Base-by-base conservation (phyloP, 2,329 filamentous ascomycete genomes). In the Talaromyces sp. region DNA sequence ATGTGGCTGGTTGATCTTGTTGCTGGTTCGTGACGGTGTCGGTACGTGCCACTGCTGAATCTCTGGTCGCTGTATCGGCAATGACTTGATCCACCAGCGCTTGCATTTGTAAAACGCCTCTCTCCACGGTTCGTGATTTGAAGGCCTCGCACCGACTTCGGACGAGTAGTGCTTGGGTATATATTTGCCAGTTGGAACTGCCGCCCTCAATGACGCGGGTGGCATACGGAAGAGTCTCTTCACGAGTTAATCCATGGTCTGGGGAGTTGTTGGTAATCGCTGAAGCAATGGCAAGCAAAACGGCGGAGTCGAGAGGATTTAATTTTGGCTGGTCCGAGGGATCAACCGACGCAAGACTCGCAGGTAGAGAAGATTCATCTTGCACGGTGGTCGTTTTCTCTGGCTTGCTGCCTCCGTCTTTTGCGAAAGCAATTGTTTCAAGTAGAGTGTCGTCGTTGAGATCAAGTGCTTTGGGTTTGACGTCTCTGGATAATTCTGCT, bases 171-270 rank as follows among this genome's bases (percentile, higher is more conserved):
- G 92, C 95, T 72, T 98, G 93, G 0, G 95, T 97, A 72, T 98
- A 98, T 36, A 97, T 88, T 73, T 98, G 95, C 95, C 95, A 99
- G 74, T 98, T 99, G 0, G 92, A 93, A 53, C 90, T 90, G 67
- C 93, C 93, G 63, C 95, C 92, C 9, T 90, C 85, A 1, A 99
- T 82, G 0, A 98, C 95, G 47, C 95, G 86, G 1, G 88, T 89
- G 0, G 95, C 95, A 72, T 93, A 99, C 0, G 95, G 95, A 0
- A 96, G 77, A 4, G 96, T 93, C 72, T 98, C 92, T 76, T 98
- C 93, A n/a, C 92, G 84, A 0, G 93, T 98, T 0, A 99, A 80
- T 0, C 90, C 88, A 72, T 98, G 89, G 0, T 87, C 82, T 0
- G 95, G 92, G 0, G 92, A 89, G 0, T 91, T 92, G 70, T 98